Evolutionary conservation across 805 yeast species (phyloP).

Genomic region (Pichia rugopelliculosa): DNA sequence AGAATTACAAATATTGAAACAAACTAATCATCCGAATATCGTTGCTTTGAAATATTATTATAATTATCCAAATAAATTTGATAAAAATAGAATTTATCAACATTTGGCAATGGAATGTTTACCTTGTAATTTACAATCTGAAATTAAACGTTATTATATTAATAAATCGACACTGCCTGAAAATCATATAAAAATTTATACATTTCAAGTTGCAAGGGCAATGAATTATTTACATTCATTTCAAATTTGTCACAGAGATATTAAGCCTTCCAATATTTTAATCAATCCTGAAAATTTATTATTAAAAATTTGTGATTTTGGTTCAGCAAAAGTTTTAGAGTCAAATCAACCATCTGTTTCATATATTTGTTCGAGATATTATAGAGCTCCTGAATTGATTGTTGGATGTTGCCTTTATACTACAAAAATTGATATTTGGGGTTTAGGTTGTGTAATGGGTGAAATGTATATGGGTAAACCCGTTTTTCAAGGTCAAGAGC

Average conservation of each 20-base stretch:
- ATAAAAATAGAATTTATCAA: conserved; percentile 57
- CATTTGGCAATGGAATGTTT: conserved; percentile 83
- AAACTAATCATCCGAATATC: conserved; percentile 74
- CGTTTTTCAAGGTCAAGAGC: conserved; percentile 90
- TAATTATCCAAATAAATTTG: conserved; percentile 56
- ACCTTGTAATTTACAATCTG: conserved; percentile 72
- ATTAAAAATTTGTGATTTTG: conserved; percentile 78
- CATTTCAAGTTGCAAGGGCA: conserved; percentile 75
- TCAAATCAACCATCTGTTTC: conserved; percentile 83
- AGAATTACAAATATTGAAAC: conserved; percentile 68
- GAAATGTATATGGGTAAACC: conserved; percentile 91
- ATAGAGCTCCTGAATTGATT: conserved; percentile 93
- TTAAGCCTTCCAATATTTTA: conserved; percentile 74
- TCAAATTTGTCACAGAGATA: conserved; percentile 78
- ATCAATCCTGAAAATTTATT: conserved; percentile 63
- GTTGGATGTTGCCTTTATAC: conserved; percentile 85
- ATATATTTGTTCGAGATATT: conserved; percentile 92
- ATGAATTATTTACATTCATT: conserved; percentile 76
- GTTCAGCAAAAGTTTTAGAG: conserved; percentile 75
- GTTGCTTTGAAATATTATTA: conserved; percentile 63
- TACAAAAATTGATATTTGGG: conserved; percentile 95
- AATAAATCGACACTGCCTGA: conserved; percentile 57
- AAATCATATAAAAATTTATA: conserved; percentile 67
- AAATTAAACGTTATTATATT: conserved; percentile 61
- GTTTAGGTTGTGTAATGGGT: conserved; percentile 92